Conservation (phyloP, 345 rosid genomes). For the Citrus sinensis region DVS_A1.0 CM039161.1:22024001-22024500, state of each 20-base stretch:
- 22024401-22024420: slow-evolving; percentile 67
- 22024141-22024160: neutral
- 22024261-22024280: neutral
- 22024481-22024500: slow-evolving; percentile 98
- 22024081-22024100: neutral
- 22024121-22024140: neutral
- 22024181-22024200: neutral
- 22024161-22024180: neutral
- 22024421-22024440: slow-evolving; percentile 97
- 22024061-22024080: neutral
- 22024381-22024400: slow-evolving; percentile 5
- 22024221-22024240: neutral
- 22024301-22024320: neutral
- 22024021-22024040: neutral
- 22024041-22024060: neutral
- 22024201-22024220: neutral
- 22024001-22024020: neutral
- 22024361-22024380: neutral
- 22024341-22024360: neutral
- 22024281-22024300: neutral
- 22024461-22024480: slow-evolving; percentile 77
- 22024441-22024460: slow-evolving; percentile 90
- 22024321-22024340: slow-evolving; percentile 1
- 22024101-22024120: neutral
- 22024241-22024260: neutral